Evolutionary conservation across 441 rosid genomes (phyloP).

Genomic region (Mallotus japonicus): DNA sequence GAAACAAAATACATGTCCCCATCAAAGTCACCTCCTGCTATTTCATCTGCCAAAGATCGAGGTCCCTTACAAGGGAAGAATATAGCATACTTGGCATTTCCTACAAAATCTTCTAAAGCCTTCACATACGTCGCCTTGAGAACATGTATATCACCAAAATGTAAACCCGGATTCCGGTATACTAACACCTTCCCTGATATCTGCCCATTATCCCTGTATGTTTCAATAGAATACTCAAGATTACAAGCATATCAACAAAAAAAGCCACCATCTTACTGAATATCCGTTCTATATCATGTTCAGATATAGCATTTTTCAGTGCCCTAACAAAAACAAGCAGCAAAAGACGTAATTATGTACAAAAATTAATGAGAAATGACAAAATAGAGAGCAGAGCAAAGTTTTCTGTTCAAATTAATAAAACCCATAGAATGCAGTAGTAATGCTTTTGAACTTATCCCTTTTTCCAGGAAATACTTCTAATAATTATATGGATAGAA

Average conservation of each 20-base stretch:
- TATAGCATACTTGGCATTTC: slow-evolving; percentile 66
- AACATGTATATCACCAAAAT: slow-evolving; percentile 77
- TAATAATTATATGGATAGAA: background rate
- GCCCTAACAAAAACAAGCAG: background rate
- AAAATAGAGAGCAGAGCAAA: background rate
- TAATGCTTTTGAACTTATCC: background rate
- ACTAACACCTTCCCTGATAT: slow-evolving; percentile 75
- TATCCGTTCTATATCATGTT: background rate
- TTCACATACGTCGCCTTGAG: slow-evolving; percentile 59
- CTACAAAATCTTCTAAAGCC: slow-evolving; percentile 47
- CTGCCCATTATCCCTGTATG: slow-evolving; percentile 62
- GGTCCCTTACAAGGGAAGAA: slow-evolving; percentile 70
- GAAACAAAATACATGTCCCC: slow-evolving; percentile 79
- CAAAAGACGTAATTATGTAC: background rate
- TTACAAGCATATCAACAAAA: slow-evolving; percentile 14
- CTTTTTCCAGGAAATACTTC: too few species aligned
- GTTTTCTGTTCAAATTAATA: background rate
- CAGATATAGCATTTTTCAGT: background rate
- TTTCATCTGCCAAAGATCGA: slow-evolving; percentile 78
- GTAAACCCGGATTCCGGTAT: slow-evolving; percentile 74
- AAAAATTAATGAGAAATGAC: too few species aligned
- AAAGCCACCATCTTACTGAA: background rate
- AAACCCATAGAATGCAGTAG: background rate
- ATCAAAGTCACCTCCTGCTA: slow-evolving; percentile 74
- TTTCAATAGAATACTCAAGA: slow-evolving; percentile 14